Conservation (phyloP, 148 eudicot genomes). For the Amaranthus cruentus region DNA sequence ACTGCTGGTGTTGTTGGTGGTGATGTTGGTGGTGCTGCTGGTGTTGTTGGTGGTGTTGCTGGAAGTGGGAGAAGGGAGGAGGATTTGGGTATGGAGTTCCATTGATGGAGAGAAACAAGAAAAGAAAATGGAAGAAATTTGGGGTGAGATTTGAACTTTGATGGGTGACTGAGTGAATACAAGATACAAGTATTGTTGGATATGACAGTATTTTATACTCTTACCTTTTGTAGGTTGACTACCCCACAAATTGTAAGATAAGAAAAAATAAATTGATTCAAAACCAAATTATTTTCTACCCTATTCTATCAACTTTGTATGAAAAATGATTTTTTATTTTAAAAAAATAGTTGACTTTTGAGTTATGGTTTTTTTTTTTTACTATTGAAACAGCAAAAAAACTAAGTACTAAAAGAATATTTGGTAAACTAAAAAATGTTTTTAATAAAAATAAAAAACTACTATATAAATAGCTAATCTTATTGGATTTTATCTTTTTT, state of each 20-base stretch:
- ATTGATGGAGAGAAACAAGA: conserved; percentile 22
- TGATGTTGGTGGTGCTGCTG: conserved; percentile 21
- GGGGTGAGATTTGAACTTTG: conserved; percentile 11
- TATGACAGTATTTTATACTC: too few species aligned
- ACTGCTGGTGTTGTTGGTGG: conserved; percentile 20
- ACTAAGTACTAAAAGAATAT: too few species aligned
- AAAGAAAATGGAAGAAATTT: conserved; percentile 2
- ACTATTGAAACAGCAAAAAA: too few species aligned
- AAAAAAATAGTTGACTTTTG: too few species aligned
- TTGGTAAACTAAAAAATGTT: too few species aligned
- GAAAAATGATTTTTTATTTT: too few species aligned
- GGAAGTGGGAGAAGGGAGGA: conserved; percentile 38
- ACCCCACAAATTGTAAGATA: not conserved
- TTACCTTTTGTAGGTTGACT: too few species aligned
- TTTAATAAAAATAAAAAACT: not conserved
- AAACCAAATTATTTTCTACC: too few species aligned
- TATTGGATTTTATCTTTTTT: not conserved
- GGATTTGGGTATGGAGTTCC: conserved; percentile 37
- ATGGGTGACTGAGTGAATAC: too few species aligned
- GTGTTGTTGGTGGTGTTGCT: conserved; percentile 22
- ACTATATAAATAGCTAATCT: not conserved
- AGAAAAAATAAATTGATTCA: not conserved
- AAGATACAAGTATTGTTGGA: too few species aligned
- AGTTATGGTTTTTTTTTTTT: too few species aligned
- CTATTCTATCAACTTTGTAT: too few species aligned